Conservation (phyloP, 192 early-diverging fungal species). For the Neocallimastix lanati region DNA sequence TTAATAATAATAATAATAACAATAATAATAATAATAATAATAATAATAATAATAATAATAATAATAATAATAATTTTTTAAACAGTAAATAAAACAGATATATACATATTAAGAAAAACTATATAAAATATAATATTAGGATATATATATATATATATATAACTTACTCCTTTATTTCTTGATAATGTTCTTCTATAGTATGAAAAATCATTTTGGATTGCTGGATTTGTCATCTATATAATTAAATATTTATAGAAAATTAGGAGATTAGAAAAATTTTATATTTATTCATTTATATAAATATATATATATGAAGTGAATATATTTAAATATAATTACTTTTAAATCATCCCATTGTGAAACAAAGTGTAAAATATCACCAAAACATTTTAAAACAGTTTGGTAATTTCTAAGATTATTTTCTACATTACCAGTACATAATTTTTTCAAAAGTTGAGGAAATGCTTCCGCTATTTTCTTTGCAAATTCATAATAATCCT, state of each 20-base stretch:
- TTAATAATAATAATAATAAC: too few species aligned
- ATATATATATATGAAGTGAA: too few species aligned
- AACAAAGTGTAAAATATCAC: constrained; percentile 68
- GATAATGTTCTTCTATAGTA: constrained; percentile 83
- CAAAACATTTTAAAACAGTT: constrained; percentile 59
- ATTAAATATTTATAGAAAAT: too few species aligned
- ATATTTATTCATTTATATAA: too few species aligned
- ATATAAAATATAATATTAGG: too few species aligned
- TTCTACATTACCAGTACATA: constrained; percentile 25
- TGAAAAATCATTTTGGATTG: constrained; percentile 93
- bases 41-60: too few species aligned
- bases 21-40: too few species aligned
- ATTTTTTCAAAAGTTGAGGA: constrained; percentile 12
- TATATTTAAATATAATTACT: constrained; percentile 16
- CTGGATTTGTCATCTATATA: constrained; percentile 49
- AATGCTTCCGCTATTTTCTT: constrained; percentile 34
- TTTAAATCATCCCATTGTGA: constrained; percentile 87
- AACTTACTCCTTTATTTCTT: constrained; percentile 50
- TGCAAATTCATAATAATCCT: constrained; percentile 66
- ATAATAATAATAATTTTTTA: too few species aligned
- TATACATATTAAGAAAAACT: too few species aligned
- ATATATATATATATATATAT: constrained; percentile 3
- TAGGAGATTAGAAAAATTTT: too few species aligned
- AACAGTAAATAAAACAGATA: too few species aligned
- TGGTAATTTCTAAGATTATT: constrained; percentile 53